phyloP scores from a whole-genome alignment of 352 stramenopile species.

The Globisporangium emineosum region DNA sequence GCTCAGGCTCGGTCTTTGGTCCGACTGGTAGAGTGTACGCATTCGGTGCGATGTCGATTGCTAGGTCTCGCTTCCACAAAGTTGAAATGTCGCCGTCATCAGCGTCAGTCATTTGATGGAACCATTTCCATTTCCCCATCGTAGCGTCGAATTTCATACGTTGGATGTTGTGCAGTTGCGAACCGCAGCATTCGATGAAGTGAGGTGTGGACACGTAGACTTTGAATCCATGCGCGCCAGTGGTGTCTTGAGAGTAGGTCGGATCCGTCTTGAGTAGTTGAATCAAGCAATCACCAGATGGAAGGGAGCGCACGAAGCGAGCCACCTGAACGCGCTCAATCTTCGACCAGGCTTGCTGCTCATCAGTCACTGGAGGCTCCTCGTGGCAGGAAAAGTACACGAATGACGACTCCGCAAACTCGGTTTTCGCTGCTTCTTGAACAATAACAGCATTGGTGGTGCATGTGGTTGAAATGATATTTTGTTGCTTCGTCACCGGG shows the following conservation, averaged over 20 bases:
- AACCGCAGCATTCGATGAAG: constrained; percentile 39
- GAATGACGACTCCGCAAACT: constrained; percentile 28
- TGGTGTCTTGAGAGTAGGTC: constrained; percentile 12
- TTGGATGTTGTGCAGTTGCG: constrained; percentile 34
- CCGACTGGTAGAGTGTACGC: neutral
- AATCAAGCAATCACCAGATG: constrained; percentile 32
- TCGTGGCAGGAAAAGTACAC: constrained; percentile 33
- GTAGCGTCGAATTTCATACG: constrained; percentile 26
- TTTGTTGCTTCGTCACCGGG: neutral
- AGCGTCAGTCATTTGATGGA: neutral
- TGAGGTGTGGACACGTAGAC: constrained; percentile 34
- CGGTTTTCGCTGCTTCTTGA: constrained; percentile 12
- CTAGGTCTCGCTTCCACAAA: neutral
- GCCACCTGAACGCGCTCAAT: constrained; percentile 36
- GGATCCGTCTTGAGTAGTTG: constrained; percentile 32
- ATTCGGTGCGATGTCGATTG: constrained; percentile 9
- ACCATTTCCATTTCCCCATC: constrained; percentile 29
- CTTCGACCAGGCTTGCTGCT: constrained; percentile 11
- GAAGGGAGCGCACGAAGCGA: constrained; percentile 26
- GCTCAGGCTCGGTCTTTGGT: constrained; percentile 4
- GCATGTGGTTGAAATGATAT: too few relatives aligned
- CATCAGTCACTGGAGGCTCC: constrained; percentile 9
- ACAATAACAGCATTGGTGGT: neutral
- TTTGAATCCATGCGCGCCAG: constrained; percentile 9
- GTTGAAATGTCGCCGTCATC: neutral